Evolutionary conservation across 495 filamentous ascomycete genomes (phyloP), one percentile per base, ranked within the genome.

Genomic region (Amniculicola lignicola): DNA sequence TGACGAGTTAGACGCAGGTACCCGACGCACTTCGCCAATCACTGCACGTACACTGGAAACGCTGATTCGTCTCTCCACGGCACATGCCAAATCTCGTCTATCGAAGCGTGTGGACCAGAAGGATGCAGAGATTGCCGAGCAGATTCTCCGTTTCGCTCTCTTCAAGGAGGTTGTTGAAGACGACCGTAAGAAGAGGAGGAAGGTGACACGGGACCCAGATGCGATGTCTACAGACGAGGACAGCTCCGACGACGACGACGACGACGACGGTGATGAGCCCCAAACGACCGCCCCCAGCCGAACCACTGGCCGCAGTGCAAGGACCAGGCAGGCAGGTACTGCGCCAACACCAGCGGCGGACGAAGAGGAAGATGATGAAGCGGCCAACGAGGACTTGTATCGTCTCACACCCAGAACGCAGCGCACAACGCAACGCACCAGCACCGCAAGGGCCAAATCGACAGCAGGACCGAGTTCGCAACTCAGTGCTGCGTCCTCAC

Each of bases 31-130:
- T 0, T 89, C 83, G 4, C 91, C 93, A 18, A 90, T 99, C 78
- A 99, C 93, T 5, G 90, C 95, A 10, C 90, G 93, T 85, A 96
- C 92, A 3, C 81, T 97, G 15, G 93, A 99, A 72, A 99, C 93
- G 0, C 78, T 99, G 38, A 97, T 99, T 69, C 93, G 93, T 83
- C 78, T 99, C 1, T 86, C 94, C 11, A 96, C 93, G 6, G 93
- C 93, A 6, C 93, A 99, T 64, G 94, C 93, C 45, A 99, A 99
- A 73, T 79, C 91, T 9, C 82, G 93, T 4, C 79, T 99, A 7
- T 95, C 90, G 11, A 92, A 85, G 63, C 77, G 88, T n/a, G 93
- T 99, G 1, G 93, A 97, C 40, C 86, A 94, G 66, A 83, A 84
- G 45, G 93, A 99, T 70, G 91, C 91, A 4, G 75, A 89, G 43